Evolutionary conservation across 805 yeast genomes (phyloP).

Genomic region (Lachancea quebecensis): DNA sequence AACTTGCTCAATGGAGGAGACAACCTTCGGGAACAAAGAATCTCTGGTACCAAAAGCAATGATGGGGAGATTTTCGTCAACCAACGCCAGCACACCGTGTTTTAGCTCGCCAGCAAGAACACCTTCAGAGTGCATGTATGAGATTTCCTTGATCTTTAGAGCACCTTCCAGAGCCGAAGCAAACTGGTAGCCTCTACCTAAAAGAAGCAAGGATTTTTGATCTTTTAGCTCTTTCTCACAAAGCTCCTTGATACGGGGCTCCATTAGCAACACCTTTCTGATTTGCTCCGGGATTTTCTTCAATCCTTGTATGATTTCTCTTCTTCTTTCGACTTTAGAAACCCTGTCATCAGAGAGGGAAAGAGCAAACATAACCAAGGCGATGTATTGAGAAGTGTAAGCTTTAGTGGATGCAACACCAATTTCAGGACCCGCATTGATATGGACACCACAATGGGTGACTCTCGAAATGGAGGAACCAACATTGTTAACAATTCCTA

Average conservation of each 20-base stretch:
- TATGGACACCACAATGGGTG: slow-evolving; percentile 98
- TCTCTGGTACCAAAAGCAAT: slow-evolving; percentile 96
- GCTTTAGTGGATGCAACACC: slow-evolving; percentile 99
- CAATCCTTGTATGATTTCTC: slow-evolving; percentile 80
- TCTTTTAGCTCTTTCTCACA: slow-evolving; percentile 66
- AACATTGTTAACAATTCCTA: slow-evolving; percentile 95
- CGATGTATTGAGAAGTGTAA: slow-evolving; percentile 96
- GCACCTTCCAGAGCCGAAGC: slow-evolving; percentile 99
- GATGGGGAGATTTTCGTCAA: slow-evolving; percentile 89
- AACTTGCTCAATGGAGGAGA: slow-evolving; percentile 93
- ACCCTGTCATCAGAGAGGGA: slow-evolving; percentile 90
- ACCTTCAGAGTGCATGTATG: slow-evolving; percentile 99
- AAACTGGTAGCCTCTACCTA: slow-evolving; percentile 96
- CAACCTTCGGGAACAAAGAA: slow-evolving; percentile 90
- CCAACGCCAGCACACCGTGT: slow-evolving; percentile 96
- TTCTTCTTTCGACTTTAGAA: slow-evolving; percentile 68
- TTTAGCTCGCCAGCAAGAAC: slow-evolving; percentile 98
- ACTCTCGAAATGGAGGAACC: slow-evolving; percentile 96
- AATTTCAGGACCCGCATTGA: slow-evolving; percentile 98
- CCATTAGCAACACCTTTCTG: slow-evolving; percentile 64
- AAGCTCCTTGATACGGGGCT: slow-evolving; percentile 63
- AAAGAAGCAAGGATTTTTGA: slow-evolving; percentile 79
- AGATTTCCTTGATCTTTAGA: slow-evolving; percentile 92
- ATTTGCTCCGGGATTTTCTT: slow-evolving; percentile 81
- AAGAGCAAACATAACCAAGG: slow-evolving; percentile 92